Evolutionary conservation across 768 basidiomycete species (phyloP), one percentile per base, ranked within the genome.

Genomic region (Kwoniella dejecticola): DNA sequence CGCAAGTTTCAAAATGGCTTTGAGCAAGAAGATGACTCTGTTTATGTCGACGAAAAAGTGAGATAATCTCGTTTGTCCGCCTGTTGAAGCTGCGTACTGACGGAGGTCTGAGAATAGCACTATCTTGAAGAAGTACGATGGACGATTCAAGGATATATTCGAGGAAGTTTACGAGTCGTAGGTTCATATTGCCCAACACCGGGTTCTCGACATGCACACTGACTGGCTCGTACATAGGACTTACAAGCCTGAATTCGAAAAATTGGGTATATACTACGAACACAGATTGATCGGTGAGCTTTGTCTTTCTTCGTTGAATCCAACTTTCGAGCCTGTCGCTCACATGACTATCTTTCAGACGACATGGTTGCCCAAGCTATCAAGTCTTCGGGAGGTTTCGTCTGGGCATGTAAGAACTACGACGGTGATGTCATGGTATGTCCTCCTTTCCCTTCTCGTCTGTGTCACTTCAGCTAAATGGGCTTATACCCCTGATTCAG

Each of bases 111-210:
- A 33, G 2, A 50, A 5, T 56, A 79, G 76, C 72, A 80, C 79
- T 24, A 80, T 80, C 60, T 58, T 80, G 66, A 79, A 80, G 60
- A 93, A 88, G 77, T 99, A 99, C 79, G 96, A 98, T 74, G 96
- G 96, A 44, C 86, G 94, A 29, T 99, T 98, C 86, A 99, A 99
- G 83, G 96, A 99, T 73, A 93, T 95, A 77, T 96, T 99, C 87
- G 87, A 97, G 79, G 92, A 96, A 73, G 88, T 97, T 72, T 99
- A 91, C 78, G 90, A 95, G 6, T 72, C 82, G 83, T 81, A 49
- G 40, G 76, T 57, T 26, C n/a, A n/a, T n/a, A n/a, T n/a, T n/a
- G n/a, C n/a, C n/a, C n/a, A n/a, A n/a, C n/a, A n/a, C n/a, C n/a
- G n/a, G n/a, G n/a, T n/a, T n/a, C n/a, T n/a, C n/a, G n/a, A n/a